Evolutionary conservation across 192 early-diverging fungal species (phyloP).

Genomic region (Coemansia sp.): DNA sequence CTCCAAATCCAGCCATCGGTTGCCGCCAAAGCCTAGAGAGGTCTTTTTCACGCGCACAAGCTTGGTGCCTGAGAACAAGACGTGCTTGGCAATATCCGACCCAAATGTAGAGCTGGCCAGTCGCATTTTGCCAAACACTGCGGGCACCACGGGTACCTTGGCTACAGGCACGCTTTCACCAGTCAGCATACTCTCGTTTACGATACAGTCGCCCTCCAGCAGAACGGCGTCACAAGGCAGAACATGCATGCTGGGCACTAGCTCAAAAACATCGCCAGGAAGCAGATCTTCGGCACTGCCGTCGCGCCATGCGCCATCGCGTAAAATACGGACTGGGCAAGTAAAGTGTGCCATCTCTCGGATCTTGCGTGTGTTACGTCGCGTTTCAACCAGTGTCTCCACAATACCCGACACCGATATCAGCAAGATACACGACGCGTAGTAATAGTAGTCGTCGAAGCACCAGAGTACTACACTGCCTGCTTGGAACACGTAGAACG

Average conservation of each 20-base stretch:
- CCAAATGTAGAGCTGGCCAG: constrained; percentile 57
- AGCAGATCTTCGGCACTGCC: constrained; percentile 80
- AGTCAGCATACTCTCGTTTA: constrained; percentile 98
- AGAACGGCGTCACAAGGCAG: constrained; percentile 95
- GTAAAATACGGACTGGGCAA: constrained; percentile 77
- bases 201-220: constrained; percentile 92
- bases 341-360: constrained; percentile 87
- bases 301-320: constrained; percentile 61
- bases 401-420: constrained; percentile 82
- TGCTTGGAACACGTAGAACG: constrained; percentile 84
- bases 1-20: constrained; percentile 52
- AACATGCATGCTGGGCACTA: constrained; percentile 63
- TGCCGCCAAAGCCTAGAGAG: constrained; percentile 45
- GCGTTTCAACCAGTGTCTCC: constrained; percentile 80
- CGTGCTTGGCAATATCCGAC: constrained; percentile 78
- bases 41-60: constrained; percentile 79
- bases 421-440: constrained; percentile 89
- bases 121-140: constrained; percentile 64
- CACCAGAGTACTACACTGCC: constrained; percentile 81
- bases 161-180: constrained; percentile 96
- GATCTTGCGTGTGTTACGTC: constrained; percentile 69
- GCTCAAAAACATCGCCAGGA: constrained; percentile 94
- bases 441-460: constrained; percentile 94
- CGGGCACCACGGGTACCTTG: constrained; percentile 80
- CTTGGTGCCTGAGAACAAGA: constrained; percentile 92